Conservation (phyloP, 352 stramenopile genomes). For the Ophiocytium majus region DNA sequence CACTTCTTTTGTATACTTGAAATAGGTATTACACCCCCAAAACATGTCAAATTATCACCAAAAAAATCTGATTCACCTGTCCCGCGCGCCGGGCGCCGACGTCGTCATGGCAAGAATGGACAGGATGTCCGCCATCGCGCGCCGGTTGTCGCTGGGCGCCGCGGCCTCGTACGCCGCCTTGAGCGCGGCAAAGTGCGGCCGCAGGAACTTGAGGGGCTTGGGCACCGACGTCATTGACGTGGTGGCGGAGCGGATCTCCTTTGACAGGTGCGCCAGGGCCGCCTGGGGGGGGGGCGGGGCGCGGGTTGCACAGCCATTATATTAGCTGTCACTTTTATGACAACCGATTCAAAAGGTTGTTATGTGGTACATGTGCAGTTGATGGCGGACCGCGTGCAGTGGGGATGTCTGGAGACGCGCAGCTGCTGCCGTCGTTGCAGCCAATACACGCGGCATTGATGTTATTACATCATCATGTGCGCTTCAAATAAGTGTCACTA, state of each 20-base stretch:
- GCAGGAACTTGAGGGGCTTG: constrained; percentile 98
- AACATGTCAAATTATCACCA: too few relatives aligned
- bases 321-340: too few relatives aligned
- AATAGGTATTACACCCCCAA: too few relatives aligned
- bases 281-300: constrained; percentile 23
- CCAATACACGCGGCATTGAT: too few relatives aligned
- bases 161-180: constrained; percentile 64
- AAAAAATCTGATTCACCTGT: too few relatives aligned
- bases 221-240: constrained; percentile 98
- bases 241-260: constrained; percentile 91
- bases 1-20: too few relatives aligned
- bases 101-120: constrained; percentile 97
- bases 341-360: too few relatives aligned
- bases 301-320: too few relatives aligned
- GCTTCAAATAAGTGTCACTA: too few relatives aligned
- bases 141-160: constrained; percentile 66
- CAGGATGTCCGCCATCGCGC: constrained; percentile 70
- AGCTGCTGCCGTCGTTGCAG: too few relatives aligned
- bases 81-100: constrained; percentile 65
- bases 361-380: too few relatives aligned
- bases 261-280: constrained; percentile 91
- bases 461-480: too few relatives aligned
- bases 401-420: not conserved
- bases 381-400: not conserved
- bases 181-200: constrained; percentile 87